phyloP scores from a whole-genome alignment of 176 grass and related monocot genomes.

The Musa acuminata region DNA sequence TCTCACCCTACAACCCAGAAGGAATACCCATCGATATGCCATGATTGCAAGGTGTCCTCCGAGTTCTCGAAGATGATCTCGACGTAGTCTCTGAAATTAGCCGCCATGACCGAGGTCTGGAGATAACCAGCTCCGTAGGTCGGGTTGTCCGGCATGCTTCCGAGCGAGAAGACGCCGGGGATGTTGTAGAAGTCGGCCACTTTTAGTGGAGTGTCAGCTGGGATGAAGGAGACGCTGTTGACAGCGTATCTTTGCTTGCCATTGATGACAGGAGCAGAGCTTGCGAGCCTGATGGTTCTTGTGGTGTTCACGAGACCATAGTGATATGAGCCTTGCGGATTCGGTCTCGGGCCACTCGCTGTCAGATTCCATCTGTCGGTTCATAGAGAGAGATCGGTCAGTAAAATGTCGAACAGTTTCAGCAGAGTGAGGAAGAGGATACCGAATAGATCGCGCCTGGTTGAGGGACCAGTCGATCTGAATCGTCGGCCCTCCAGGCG shows the following conservation, averaged over 20 bases:
- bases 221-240: constrained; percentile 71
- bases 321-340: constrained; percentile 95
- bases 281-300: constrained; percentile 68
- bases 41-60: constrained; percentile 64
- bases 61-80: constrained; percentile 76
- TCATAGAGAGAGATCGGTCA: not conserved
- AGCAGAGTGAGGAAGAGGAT: constrained; percentile 7
- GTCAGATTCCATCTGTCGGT: constrained; percentile 80
- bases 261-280: constrained; percentile 52
- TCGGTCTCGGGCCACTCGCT: constrained; percentile 88
- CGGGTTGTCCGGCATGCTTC: constrained; percentile 65
- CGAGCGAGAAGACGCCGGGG: constrained; percentile 53
- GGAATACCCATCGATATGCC: constrained; percentile 90
- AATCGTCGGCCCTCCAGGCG: constrained; percentile 52
- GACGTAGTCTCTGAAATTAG: constrained; percentile 76
- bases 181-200: constrained; percentile 93
- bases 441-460: constrained; percentile 90
- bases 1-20: constrained; percentile 81
- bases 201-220: constrained; percentile 78
- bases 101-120: constrained; percentile 73
- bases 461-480: constrained; percentile 78
- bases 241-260: constrained; percentile 87
- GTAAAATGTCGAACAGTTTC: not conserved
- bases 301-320: constrained; percentile 88
- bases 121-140: constrained; percentile 50